Conservation (phyloP, 176 grass and related monocot genomes). For the Carex littledalei region DNA sequence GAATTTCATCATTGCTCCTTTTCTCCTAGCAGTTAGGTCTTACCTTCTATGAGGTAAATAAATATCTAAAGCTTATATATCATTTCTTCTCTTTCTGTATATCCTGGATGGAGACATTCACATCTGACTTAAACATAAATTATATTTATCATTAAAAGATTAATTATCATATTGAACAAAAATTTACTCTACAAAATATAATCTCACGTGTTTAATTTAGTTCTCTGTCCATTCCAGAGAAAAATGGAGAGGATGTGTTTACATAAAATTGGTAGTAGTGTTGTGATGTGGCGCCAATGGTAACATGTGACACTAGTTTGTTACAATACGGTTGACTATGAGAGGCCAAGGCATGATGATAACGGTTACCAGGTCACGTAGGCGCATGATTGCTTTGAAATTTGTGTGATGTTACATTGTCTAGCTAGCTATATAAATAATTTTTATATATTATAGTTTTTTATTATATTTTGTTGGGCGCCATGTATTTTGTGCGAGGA, state of each 20-base stretch:
- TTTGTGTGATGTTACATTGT: conserved; percentile 29
- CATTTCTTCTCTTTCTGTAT: conserved; percentile 1
- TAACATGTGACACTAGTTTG: conserved; percentile 42
- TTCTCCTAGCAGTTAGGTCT: conserved; percentile 24
- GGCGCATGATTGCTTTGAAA: conserved; percentile 24
- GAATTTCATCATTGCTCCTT: conserved; percentile 33
- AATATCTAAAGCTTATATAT: not conserved
- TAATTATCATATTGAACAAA: not conserved
- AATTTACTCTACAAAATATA: not conserved
- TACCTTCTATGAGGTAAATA: conserved; percentile 9
- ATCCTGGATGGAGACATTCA: not conserved
- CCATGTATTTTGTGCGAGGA: conserved; percentile 66
- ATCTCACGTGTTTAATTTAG: not conserved
- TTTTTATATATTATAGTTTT: not conserved
- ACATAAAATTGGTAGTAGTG: conserved; percentile 13
- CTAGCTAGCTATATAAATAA: not conserved
- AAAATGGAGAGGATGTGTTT: conserved; percentile 5
- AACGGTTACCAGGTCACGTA: conserved; percentile 30
- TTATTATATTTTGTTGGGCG: conserved; percentile 27
- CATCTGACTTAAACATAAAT: not conserved
- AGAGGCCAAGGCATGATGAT: conserved; percentile 32
- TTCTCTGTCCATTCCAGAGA: not conserved
- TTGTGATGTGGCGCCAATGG: conserved; percentile 27
- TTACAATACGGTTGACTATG: conserved; percentile 44
- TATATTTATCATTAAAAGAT: not conserved